Evolutionary conservation across 2,329 filamentous ascomycete species (phyloP).

Genomic region (Clarireedia paspali): DNA sequence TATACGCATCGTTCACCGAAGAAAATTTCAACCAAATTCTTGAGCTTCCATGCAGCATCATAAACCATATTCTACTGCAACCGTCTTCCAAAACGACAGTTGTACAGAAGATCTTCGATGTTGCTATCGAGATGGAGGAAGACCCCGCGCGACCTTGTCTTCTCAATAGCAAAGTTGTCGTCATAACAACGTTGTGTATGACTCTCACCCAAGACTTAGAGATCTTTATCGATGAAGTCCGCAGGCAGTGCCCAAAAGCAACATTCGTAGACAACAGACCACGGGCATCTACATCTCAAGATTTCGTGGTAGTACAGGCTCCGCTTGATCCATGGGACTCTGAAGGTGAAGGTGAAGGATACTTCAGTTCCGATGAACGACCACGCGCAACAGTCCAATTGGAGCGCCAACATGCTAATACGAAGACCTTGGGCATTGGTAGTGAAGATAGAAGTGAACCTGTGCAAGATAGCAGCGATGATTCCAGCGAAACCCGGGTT

Average conservation of each 20-base stretch:
- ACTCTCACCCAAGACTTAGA: background rate
- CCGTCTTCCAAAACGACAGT: background rate
- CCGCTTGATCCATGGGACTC: background rate
- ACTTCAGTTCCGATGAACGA: no score
- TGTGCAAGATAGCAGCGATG: no score
- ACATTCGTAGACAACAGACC: no score
- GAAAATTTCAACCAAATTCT: constrained; percentile 10
- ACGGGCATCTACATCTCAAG: background rate
- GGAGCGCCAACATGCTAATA: no score
- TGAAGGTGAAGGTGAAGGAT: background rate
- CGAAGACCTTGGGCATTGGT: no score
- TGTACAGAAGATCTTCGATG: background rate
- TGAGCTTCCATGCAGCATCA: constrained; percentile 1
- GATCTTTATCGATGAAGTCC: background rate
- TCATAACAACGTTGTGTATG: background rate
- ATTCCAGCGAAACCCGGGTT: no score
- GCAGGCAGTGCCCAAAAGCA: background rate
- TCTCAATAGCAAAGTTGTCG: background rate
- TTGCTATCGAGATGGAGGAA: background rate
- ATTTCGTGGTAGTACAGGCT: no score
- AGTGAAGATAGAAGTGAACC: no score
- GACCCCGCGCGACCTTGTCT: background rate
- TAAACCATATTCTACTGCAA: background rate
- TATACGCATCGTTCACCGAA: constrained; percentile 3
- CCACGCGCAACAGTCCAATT: no score